These are phyloP conservation scores for Pouteria glomerata DNA, from an alignment of 148 eudicot genomes.

Conservation along the genomic window DNA sequence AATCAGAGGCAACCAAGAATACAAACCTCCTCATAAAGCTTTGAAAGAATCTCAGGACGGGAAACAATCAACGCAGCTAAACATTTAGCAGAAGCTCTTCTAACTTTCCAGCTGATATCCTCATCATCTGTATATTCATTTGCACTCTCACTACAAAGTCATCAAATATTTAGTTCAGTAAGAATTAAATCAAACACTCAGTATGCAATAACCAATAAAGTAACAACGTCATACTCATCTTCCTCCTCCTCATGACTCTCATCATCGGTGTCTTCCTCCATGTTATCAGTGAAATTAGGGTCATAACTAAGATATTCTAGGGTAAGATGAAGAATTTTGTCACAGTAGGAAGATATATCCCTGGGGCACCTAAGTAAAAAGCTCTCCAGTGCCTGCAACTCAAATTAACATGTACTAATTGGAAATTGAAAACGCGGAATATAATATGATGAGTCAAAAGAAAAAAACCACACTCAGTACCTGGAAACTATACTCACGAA, in stretches of 20 bases:
- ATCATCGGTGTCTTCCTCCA: conserved; percentile 94
- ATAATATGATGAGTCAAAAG: conserved; percentile 1
- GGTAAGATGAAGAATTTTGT: conserved; percentile 71
- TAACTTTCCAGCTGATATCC: conserved; percentile 98
- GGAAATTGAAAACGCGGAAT: not conserved
- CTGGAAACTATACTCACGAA: conserved; percentile 98
- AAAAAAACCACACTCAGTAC: conserved; percentile 22
- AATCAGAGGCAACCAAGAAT: conserved; percentile 6
- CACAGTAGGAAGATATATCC: conserved; percentile 73
- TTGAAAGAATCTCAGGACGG: conserved; percentile 92
- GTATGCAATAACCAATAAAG: not conserved
- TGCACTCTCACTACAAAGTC: conserved; percentile 79
- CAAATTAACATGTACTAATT: conserved; percentile 7
- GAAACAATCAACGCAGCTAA: conserved; percentile 86
- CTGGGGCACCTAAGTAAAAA: conserved; percentile 91
- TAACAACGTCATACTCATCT: conserved; percentile 67
- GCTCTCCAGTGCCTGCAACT: conserved; percentile 85
- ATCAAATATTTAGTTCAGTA: conserved; percentile 10
- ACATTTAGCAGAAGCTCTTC: conserved; percentile 99
- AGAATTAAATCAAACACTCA: not conserved
- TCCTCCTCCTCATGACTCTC: conserved; percentile 78
- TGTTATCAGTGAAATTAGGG: conserved; percentile 95
- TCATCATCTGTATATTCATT: conserved; percentile 97
- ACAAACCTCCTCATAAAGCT: conserved; percentile 73
- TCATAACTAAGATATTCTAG: conserved; percentile 93